A percentile compares a stretch with the other conserved stretches of the same genome.
Conservation (phyloP, 2,329 filamentous ascomycete species). For the Ophiosphaerella narmari region DNA sequence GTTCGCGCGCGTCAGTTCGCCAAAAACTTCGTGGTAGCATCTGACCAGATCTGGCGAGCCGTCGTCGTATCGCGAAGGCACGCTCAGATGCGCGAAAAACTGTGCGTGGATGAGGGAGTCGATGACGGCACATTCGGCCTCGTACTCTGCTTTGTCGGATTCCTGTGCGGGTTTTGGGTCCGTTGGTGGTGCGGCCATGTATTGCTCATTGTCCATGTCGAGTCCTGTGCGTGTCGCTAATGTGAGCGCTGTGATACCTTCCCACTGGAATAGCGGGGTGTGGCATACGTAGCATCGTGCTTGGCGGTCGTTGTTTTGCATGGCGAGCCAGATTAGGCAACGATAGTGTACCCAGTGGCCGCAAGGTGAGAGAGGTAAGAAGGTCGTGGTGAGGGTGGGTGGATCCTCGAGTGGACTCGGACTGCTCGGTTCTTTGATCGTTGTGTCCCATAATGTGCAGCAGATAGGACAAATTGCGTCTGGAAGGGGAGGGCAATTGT, state of each 20-base stretch:
- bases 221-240: constrained; percentile 24
- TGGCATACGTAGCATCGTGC: constrained; percentile 20
- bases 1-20: constrained; percentile 7
- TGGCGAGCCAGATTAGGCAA: constrained; percentile 21
- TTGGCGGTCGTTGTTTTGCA: background rate
- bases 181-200: background rate
- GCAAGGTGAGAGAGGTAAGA: constrained; percentile 25
- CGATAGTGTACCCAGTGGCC: constrained; percentile 33
- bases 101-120: constrained; percentile 2
- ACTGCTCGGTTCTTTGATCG: background rate
- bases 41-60: constrained; percentile 14
- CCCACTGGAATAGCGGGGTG: constrained; percentile 22
- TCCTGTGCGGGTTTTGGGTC: background rate
- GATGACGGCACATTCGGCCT: constrained; percentile 20
- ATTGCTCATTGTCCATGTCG: constrained; percentile 1
- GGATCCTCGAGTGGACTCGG: no score
- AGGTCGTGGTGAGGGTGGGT: constrained; percentile 7
- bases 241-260: constrained; percentile 26
- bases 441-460: constrained; percentile 8
- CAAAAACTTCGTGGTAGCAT: constrained; percentile 14
- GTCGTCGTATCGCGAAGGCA: constrained; percentile 6
- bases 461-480: constrained; percentile 14
- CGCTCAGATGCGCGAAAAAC: constrained; percentile 6
- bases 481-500: constrained; percentile 12
- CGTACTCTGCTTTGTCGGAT: constrained; percentile 9